Evolutionary conservation across 495 filamentous ascomycete species (phyloP), one percentile per base, ranked within the genome.

Genomic region (Podospora appendiculata): DNA sequence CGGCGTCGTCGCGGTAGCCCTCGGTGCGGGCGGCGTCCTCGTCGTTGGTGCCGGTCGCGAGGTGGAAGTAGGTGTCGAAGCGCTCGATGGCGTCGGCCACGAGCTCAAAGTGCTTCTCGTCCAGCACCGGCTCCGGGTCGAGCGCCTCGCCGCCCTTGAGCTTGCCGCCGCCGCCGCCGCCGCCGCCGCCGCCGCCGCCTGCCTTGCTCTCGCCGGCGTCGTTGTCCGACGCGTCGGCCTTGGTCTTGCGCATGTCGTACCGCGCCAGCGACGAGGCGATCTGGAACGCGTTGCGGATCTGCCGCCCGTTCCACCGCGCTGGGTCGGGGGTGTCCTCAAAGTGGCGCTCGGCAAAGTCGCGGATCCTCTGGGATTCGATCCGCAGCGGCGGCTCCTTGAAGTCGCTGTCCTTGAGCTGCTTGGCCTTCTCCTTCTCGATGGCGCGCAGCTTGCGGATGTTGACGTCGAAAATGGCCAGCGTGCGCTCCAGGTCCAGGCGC

Each of bases 391-490:
- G 56, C 48, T 68, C 66, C 52, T 57, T 56, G 13, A 56, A 10
- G n/a, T 2, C 34, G 9, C 13, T 43, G 32, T 32, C 16, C 17
- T 25, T 9, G 25, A 51, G 40, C 13, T 45, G 49, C 49, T 51
- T 19, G 6, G 19, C 12, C 49, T 64, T 58, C 63, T 85, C 67
- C 0, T 77, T 75, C 57, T 85, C 83, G 58, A 80, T 77, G 13
- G 75, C 75, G 64, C 65, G 53, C 41, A 70, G 60, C 56, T 60
- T 59, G 51, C 82, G 78, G 39, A 80, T 66, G 59, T 94, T 92
- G 70, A 87, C 80, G 68, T 81, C 85, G 86, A 90, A 96, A 34
- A 95, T 84, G 54, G 78, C 82, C 48, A 80, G 81, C 67, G 85
- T 88, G 41, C 89, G 90, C 58, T 82, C 80, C 44, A 75, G 66